Evolutionary conservation across 1,139 yeast species (phyloP).

Genomic region (Yamadazyma diospyri): DNA sequence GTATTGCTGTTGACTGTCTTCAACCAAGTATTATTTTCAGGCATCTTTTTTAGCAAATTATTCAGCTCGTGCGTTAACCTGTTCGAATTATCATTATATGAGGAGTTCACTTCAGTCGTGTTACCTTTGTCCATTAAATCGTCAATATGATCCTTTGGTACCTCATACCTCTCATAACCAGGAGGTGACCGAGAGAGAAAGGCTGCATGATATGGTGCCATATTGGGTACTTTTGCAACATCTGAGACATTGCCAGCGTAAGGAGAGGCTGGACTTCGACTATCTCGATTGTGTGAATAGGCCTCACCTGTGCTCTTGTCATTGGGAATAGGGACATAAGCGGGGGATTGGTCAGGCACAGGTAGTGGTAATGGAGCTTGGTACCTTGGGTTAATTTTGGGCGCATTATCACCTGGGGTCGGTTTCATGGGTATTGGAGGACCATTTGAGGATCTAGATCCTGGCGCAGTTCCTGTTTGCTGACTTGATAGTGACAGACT

Average conservation of each 20-base stretch:
- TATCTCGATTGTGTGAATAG: too few relatives aligned
- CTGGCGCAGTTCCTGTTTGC: conserved; percentile 12
- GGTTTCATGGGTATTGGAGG: conserved; percentile 12
- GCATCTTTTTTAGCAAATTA: conserved; percentile 16
- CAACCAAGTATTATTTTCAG: conserved; percentile 7
- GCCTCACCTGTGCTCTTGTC: too few relatives aligned
- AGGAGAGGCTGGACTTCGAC: too few relatives aligned
- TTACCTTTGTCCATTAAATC: conserved; percentile 21
- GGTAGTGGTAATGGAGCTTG: conserved; percentile 3
- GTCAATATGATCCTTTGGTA: conserved; percentile 1
- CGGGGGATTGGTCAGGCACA: not conserved
- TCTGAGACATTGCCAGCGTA: not conserved
- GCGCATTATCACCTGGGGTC: conserved; percentile 1
- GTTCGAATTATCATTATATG: conserved; percentile 9
- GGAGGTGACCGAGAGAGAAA: conserved; percentile 3
- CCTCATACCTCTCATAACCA: conserved; percentile 1
- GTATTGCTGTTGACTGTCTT: conserved; percentile 16
- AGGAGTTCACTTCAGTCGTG: conserved; percentile 1
- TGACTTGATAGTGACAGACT: conserved; percentile 5
- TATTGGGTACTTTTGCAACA: not conserved
- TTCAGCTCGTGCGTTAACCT: conserved; percentile 24
- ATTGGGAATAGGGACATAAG: too few relatives aligned
- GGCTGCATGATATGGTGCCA: not conserved
- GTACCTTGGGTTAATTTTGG: conserved; percentile 1
- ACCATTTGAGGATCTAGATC: conserved; percentile 9